Evolutionary conservation across 805 yeast species (phyloP).

Genomic region (Metschnikowia baotianmanensis): DNA sequence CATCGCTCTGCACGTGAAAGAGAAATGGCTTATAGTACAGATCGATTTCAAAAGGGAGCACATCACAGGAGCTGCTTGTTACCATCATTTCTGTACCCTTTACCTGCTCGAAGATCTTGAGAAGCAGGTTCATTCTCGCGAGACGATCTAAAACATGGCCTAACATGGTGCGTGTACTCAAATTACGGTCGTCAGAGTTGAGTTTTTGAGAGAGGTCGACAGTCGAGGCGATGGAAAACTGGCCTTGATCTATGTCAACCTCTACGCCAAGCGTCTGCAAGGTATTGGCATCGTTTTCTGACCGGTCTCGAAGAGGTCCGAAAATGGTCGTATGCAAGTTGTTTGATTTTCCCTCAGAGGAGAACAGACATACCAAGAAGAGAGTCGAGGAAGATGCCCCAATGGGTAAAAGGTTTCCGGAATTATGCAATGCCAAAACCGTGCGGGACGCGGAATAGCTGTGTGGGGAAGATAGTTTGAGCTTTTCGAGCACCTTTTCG

Average conservation of each 20-base stretch:
- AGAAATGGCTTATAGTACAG: slow-evolving; percentile 18
- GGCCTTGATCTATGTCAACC: slow-evolving; percentile 21
- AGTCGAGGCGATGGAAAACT: slow-evolving; percentile 30
- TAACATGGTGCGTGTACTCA: slow-evolving; percentile 17
- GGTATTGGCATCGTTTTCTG: slow-evolving; percentile 14
- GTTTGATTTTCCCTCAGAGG: slow-evolving; percentile 20
- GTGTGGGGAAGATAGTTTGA: slow-evolving; percentile 4
- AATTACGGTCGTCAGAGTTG: slow-evolving; percentile 17
- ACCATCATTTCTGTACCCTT: slow-evolving; percentile 27
- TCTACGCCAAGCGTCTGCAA: slow-evolving; percentile 22
- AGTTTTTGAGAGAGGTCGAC: slow-evolving; percentile 27
- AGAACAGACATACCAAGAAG: slow-evolving; percentile 29
- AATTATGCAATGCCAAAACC: slow-evolving; percentile 20
- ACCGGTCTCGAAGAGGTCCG: slow-evolving; percentile 20
- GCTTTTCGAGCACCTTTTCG: not conserved
- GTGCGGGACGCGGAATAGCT: slow-evolving; percentile 5
- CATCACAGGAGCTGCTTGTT: slow-evolving; percentile 25
- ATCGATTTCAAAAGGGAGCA: slow-evolving; percentile 30
- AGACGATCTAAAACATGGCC: slow-evolving; percentile 29
- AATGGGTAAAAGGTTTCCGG: slow-evolving; percentile 31
- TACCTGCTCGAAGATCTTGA: slow-evolving; percentile 35
- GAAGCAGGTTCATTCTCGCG: slow-evolving; percentile 30
- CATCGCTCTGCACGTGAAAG: slow-evolving; percentile 17
- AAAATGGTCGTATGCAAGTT: slow-evolving; percentile 28
- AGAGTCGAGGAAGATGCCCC: slow-evolving; percentile 33